These are phyloP conservation scores for Solanum chilense DNA, from an alignment of 257 asterid genomes.

Conservation along the genomic window DNA sequence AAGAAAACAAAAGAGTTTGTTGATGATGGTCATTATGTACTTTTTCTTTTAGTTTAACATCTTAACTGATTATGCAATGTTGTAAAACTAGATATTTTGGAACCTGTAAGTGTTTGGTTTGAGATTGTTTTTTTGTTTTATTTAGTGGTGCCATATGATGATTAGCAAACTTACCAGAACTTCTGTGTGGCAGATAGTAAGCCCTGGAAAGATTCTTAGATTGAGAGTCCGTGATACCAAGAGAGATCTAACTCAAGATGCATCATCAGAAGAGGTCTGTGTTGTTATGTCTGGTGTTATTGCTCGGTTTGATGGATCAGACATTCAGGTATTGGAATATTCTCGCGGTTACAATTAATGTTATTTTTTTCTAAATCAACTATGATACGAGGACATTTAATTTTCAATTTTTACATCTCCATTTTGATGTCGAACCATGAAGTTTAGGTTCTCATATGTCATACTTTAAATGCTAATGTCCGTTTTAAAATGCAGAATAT, in stretches of 20 bases:
- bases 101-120: not conserved
- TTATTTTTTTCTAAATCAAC: not conserved
- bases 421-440: not conserved
- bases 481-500: constrained; percentile 36
- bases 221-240: constrained; percentile 73
- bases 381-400: not conserved
- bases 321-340: constrained; percentile 49
- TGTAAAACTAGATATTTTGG: not conserved
- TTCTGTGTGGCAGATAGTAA: constrained; percentile 49
- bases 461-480: not conserved
- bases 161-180: not conserved
- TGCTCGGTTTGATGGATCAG: constrained; percentile 90
- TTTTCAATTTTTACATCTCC: not conserved
- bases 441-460: not conserved
- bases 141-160: not conserved
- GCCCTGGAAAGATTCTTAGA: constrained; percentile 62
- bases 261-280: constrained; percentile 76
- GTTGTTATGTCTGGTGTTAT: constrained; percentile 70
- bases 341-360: not conserved
- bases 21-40: not conserved
- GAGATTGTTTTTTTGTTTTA: not conserved
- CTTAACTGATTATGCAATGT: not conserved
- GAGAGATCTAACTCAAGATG: constrained; percentile 45
- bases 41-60: not conserved
- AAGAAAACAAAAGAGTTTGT: not conserved